Base-by-base conservation (phyloP, 768 basidiomycete species). In the Clavaria fumosa region DNA sequence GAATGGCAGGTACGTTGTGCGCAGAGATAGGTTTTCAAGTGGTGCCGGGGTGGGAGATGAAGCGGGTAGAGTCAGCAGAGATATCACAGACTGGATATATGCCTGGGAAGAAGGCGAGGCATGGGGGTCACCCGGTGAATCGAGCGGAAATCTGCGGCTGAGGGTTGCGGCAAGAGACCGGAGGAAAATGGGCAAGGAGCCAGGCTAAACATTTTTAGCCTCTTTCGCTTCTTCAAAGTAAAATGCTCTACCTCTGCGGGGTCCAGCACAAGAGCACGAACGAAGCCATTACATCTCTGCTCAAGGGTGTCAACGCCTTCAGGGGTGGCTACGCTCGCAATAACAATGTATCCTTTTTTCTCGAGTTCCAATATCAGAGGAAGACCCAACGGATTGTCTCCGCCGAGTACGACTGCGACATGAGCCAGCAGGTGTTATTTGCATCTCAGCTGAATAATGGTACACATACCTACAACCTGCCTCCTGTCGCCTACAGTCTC, bases 181-280 rank as follows among this genome's bases (percentile, higher is more conserved):
- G 28, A 90, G 63, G 62, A 90, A 90, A 31, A 73, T 63, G 0
- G 75, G 67, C 34, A 85, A 66, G 2, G 76, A 76, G 2, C 68
- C 72, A 22, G 78, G 76, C 85, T n/a, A n/a, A n/a, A n/a, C n/a
- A n/a, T n/a, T n/a, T n/a, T n/a, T n/a, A n/a, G n/a, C n/a, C n/a
- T n/a, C n/a, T n/a, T n/a, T n/a, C n/a, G n/a, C n/a, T n/a, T n/a
- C n/a, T n/a, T n/a, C n/a, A n/a, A n/a, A n/a, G n/a, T n/a, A n/a
- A n/a, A n/a, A n/a, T n/a, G n/a, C n/a, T n/a, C n/a, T 49, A 80
- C 86, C 66, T 86, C 77, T 37, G 62, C 63, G 0, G 85, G 78
- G 55, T 90, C 78, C 27, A 90, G 69, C 21, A 90, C 75, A 40
- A 89, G 68, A 1, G 78, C 85, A 35, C 78, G 76, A 39, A 88